phyloP scores from a whole-genome alignment of 176 grass and related monocot species.

The Oryza coarctata region DNA sequence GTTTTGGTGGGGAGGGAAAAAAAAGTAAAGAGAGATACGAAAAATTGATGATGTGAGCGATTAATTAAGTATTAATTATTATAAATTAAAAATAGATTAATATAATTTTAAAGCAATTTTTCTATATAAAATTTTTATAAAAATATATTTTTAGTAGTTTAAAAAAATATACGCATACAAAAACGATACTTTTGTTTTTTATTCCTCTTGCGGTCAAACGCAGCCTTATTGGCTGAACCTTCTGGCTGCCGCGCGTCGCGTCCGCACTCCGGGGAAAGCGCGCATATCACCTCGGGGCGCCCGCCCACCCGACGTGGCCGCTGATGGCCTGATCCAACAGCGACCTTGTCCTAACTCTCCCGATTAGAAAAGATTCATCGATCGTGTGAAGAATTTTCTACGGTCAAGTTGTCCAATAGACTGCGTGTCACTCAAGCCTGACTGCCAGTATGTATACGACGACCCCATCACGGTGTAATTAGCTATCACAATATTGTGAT shows the following conservation, averaged over 20 bases:
- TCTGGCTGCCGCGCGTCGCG: constrained; percentile 7
- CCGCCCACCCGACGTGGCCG: constrained; percentile 18
- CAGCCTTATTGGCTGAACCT: constrained; percentile 45
- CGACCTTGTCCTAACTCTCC: neutral
- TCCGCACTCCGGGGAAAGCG: neutral
- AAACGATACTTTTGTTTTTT: too few relatives aligned
- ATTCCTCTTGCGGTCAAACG: too few relatives aligned
- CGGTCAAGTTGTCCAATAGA: neutral
- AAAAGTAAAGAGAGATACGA: too few relatives aligned
- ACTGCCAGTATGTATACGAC: neutral
- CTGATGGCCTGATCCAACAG: neutral
- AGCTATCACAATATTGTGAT: too few relatives aligned
- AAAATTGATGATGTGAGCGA: too few relatives aligned
- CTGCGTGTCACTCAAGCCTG: neutral
- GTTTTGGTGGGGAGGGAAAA: too few relatives aligned
- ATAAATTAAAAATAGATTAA: too few relatives aligned
- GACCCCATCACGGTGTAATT: neutral
- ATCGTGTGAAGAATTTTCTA: neutral
- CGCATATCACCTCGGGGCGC: neutral
- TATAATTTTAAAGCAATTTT: too few relatives aligned
- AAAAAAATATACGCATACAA: too few relatives aligned
- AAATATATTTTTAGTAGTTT: too few relatives aligned
- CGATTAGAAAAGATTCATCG: neutral
- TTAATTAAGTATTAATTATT: too few relatives aligned
- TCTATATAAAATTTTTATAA: too few relatives aligned